phyloP scores from a whole-genome alignment of 2,329 filamentous ascomycete species.

The Arthrinium puccinioides region DNA sequence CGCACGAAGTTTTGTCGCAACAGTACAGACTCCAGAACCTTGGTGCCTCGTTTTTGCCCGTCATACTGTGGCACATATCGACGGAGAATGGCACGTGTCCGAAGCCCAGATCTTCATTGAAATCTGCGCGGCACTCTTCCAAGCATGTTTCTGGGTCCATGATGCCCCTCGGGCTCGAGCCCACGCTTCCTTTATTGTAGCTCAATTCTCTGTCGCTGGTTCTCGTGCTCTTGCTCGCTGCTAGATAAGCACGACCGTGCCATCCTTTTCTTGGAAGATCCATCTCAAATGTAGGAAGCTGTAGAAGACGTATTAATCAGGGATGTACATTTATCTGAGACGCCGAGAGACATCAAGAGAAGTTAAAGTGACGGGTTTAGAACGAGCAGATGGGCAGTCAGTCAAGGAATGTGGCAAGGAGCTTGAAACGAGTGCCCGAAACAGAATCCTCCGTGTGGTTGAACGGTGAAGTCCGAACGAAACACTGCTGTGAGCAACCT shows the following conservation, averaged over 20 bases:
- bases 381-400: constrained; percentile 4
- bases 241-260: too few species aligned
- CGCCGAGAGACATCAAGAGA: constrained; percentile 1
- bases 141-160: not conserved
- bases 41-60: too few species aligned
- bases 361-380: not conserved
- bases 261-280: too few species aligned
- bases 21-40: constrained; percentile 42
- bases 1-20: constrained; percentile 43
- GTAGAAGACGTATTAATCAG: not conserved
- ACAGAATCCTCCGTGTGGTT: constrained; percentile 10
- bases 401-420: constrained; percentile 1
- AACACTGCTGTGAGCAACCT: constrained; percentile 9
- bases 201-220: too few species aligned
- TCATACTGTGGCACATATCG: too few species aligned
- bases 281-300: constrained; percentile 1
- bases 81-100: too few species aligned
- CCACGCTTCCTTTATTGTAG: too few species aligned
- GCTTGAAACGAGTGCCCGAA: constrained; percentile 15
- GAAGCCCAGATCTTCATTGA: too few species aligned
- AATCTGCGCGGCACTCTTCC: not conserved
- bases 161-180: too few species aligned
- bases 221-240: too few species aligned
- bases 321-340: constrained; percentile 3
- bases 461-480: constrained; percentile 7